Percentiles rank a stretch among this genome's conserved stretches.
Evolutionary conservation across 225 moss, liverwort and hornwort species (phyloP).

Genomic region (Sphagnum contortum): DNA sequence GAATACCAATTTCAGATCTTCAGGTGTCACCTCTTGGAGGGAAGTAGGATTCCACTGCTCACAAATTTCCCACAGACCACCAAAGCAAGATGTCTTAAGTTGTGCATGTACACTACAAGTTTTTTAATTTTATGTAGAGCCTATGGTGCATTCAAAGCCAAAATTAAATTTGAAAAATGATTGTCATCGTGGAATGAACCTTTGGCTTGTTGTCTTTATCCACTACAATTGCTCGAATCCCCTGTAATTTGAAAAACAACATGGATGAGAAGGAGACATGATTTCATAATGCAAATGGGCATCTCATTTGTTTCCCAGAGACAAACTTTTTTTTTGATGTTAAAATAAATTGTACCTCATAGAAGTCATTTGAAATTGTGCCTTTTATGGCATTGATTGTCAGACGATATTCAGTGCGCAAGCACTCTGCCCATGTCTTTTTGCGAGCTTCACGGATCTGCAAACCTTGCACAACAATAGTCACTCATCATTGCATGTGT

Average conservation of each 20-base stretch:
- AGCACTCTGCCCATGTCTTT: conserved; percentile 38
- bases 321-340: too few relatives aligned
- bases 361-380: conserved; percentile 67
- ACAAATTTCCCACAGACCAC: not conserved
- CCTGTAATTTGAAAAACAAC: conserved; percentile 40
- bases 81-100: not conserved
- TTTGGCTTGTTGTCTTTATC: conserved; percentile 89
- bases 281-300: not conserved
- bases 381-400: conserved; percentile 65
- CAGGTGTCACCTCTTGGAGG: conserved; percentile 31
- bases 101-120: not conserved
- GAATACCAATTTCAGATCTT: conserved; percentile 27
- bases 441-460: conserved; percentile 67
- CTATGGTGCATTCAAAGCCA: too few relatives aligned
- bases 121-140: too few relatives aligned
- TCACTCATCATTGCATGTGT: too few relatives aligned
- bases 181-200: conserved; percentile 18
- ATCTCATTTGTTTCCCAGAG: too few relatives aligned
- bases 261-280: not conserved
- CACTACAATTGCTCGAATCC: conserved; percentile 76
- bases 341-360: conserved; percentile 40
- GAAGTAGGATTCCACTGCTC: conserved; percentile 40
- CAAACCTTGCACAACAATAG: not conserved
- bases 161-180: not conserved
- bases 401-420: conserved; percentile 60